Evolutionary conservation across 768 basidiomycete genomes (phyloP), one percentile per base, ranked within the genome.

Genomic region (Phanerochaete sordida): DNA sequence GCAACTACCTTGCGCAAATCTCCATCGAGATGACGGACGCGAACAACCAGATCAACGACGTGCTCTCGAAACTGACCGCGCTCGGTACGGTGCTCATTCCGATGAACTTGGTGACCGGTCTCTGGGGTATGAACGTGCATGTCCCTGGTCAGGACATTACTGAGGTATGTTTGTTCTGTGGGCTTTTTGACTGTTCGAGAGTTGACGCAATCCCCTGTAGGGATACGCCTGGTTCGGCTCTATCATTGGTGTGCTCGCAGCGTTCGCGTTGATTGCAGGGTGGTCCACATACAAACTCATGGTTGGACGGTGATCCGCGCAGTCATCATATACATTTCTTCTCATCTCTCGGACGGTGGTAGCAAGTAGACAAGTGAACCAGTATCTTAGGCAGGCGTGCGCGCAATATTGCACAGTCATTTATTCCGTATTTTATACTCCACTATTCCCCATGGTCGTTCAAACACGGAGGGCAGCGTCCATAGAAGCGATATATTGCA

Each of bases 1-100:
- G 95, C 37, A 99, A 99, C 72, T 99, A 99, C 76, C 88, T 99
- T 53, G 97, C 97, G 1, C 97, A 98, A 69, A 99, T 99, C 66
- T 97, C 95, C 45, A 98, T 99, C 75, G 97, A 98, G 78, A 99
- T 98, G 96, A 96, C 94, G 35, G 95, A 98, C 68, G 97, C 97
- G 44, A 99, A 99, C 76, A 99, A 99, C 74, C 95, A 98, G 77
- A 99, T 98, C 78, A 99, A 99, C 75, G 95, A 98, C 70, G 97
- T 99, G 1, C 84, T 98, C 5, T 93, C 92, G 4, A 98, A 98
- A 78, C 79, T 99, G 61, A 98, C 97, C 0, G 96, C 97, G 7
- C 82, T 99, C 48, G 97, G 97, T 82, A 99, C 97, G 6, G 86
- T 99, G 5, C 88, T 98, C 65, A 88, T 99, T 71, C 97, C 91